phyloP scores from a whole-genome alignment of 1,139 yeast species.

The Pichia sp. region DNA sequence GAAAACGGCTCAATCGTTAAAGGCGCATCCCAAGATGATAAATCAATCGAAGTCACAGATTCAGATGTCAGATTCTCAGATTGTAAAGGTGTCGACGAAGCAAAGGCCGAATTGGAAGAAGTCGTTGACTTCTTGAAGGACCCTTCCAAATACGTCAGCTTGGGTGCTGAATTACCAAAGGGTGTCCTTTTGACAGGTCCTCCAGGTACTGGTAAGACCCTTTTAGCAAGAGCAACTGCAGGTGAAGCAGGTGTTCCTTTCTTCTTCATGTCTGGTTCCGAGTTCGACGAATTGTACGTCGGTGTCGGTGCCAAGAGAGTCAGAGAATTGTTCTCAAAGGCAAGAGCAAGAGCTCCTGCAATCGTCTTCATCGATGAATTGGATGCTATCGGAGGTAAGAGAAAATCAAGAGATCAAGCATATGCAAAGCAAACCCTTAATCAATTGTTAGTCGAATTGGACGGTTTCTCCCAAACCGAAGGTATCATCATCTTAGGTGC shows the following conservation, averaged over 20 bases:
- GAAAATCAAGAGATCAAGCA: slow-evolving; percentile 97
- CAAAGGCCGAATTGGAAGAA: slow-evolving; percentile 94
- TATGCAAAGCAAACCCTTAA: slow-evolving; percentile 96
- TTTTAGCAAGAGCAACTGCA: slow-evolving; percentile 97
- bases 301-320: slow-evolving; percentile 99
- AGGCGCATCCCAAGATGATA: slow-evolving; percentile 71
- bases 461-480: slow-evolving; percentile 90
- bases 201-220: slow-evolving; percentile 99
- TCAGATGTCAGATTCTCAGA: slow-evolving; percentile 88
- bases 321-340: slow-evolving; percentile 89
- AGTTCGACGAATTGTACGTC: slow-evolving; percentile 95
- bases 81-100: slow-evolving; percentile 98
- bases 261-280: slow-evolving; percentile 98
- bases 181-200: slow-evolving; percentile 98
- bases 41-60: slow-evolving; percentile 78
- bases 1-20: slow-evolving; percentile 86
- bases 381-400: slow-evolving; percentile 98
- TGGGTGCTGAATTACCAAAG: slow-evolving; percentile 96
- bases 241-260: slow-evolving; percentile 99
- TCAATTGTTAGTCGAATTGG: slow-evolving; percentile 92
- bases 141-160: slow-evolving; percentile 92
- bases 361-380: slow-evolving; percentile 95
- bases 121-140: slow-evolving; percentile 95
- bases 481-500: slow-evolving; percentile 98
- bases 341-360: slow-evolving; percentile 95